Evolutionary conservation across 495 filamentous ascomycete species (phyloP).

Genomic region (Aspergillus sclerotiicarbonarius): DNA sequence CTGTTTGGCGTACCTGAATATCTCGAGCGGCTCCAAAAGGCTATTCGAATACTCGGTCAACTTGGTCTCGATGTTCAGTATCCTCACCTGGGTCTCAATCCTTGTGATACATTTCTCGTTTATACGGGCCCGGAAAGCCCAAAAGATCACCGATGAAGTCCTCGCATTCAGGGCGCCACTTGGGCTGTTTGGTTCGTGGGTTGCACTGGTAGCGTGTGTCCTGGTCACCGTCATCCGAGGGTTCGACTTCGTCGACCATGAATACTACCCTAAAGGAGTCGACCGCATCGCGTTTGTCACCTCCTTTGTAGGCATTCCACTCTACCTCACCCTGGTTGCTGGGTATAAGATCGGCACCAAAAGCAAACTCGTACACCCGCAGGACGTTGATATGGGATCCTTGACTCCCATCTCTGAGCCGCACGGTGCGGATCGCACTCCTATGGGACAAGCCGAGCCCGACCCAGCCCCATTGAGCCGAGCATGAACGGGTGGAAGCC

Average conservation of each 20-base stretch:
- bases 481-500: constrained; percentile 4
- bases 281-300: constrained; percentile 69
- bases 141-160: constrained; percentile 58
- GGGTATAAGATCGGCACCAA: constrained; percentile 62
- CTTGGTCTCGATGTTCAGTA: constrained; percentile 71
- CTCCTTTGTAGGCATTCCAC: constrained; percentile 71
- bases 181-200: constrained; percentile 62
- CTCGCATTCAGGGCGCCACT: constrained; percentile 74
- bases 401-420: background rate
- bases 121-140: constrained; percentile 64
- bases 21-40: constrained; percentile 54
- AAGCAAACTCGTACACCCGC: constrained; percentile 49
- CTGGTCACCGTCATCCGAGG: constrained; percentile 73
- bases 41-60: constrained; percentile 82
- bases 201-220: constrained; percentile 61
- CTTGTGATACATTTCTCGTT: constrained; percentile 78
- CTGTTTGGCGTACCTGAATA: constrained; percentile 72
- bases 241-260: constrained; percentile 59
- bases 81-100: constrained; percentile 69
- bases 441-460: background rate
- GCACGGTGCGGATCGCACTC: background rate
- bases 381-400: constrained; percentile 54
- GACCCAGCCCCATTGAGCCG: background rate
- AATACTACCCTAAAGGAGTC: constrained; percentile 41
- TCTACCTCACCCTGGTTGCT: constrained; percentile 67